Evolutionary conservation across 441 rosid species (phyloP).

Genomic region (Euphorbia celastroides): DNA sequence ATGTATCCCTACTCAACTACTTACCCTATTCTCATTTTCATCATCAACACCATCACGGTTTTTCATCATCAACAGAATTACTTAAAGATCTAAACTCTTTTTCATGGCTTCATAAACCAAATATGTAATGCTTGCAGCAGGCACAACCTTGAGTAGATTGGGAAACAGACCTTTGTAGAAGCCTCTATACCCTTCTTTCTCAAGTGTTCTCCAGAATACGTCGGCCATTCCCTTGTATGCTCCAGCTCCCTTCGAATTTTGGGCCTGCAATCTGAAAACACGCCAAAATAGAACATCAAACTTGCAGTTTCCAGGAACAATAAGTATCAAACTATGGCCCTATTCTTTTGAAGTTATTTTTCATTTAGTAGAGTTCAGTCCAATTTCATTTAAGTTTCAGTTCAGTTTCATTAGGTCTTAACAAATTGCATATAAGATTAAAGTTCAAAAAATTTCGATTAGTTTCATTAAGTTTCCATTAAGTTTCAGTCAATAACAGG

Average conservation of each 20-base stretch:
- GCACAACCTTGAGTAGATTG: conserved; percentile 70
- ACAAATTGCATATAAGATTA: no score
- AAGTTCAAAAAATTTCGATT: no score
- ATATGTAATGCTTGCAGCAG: conserved; percentile 81
- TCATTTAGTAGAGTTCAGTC: no score
- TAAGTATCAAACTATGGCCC: background rate
- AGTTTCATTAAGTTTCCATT: no score
- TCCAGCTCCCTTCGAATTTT: conserved; percentile 35
- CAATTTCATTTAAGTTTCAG: no score
- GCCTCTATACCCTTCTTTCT: conserved; percentile 60
- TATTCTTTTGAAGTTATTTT: no score
- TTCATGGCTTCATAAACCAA: conserved; percentile 81
- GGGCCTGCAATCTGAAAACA: conserved; percentile 66
- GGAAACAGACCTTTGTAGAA: conserved; percentile 83
- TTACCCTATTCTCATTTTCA: conserved; percentile 19
- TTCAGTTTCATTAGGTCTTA: no score
- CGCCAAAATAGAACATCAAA: background rate
- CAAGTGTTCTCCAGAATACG: conserved; percentile 61
- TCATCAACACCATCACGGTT: conserved; percentile 25
- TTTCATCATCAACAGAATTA: conserved; percentile 2
- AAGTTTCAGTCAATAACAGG: no score
- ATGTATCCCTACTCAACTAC: conserved; percentile 27
- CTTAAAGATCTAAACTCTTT: conserved; percentile 55
- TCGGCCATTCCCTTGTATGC: conserved; percentile 62
- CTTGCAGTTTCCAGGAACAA: background rate